Percentiles rank a stretch among this genome's conserved stretches.
Evolutionary conservation across 2,329 filamentous ascomycete genomes (phyloP).

Genomic region (Sporothrix phasma): DNA sequence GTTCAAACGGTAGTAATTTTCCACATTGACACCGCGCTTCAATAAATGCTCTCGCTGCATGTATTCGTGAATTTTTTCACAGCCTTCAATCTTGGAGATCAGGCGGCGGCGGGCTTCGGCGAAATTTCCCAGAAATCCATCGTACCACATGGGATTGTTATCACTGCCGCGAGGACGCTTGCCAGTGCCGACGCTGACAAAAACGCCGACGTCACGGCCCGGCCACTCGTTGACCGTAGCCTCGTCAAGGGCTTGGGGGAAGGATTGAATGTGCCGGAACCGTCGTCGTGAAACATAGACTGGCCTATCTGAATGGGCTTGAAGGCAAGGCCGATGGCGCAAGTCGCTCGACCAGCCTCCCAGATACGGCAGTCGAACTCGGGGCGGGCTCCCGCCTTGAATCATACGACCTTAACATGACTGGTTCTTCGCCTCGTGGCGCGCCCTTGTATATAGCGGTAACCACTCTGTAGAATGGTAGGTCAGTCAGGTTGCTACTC

Average conservation of each 20-base stretch:
- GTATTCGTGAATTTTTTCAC: conserved; percentile 77
- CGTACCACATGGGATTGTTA: conserved; percentile 78
- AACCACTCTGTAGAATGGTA: conserved; percentile 53
- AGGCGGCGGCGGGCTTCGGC: conserved; percentile 78
- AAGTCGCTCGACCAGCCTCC: conserved; percentile 93
- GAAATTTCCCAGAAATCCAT: conserved; percentile 85
- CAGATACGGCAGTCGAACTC: conserved; percentile 94
- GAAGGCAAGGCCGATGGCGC: conserved; percentile 82
- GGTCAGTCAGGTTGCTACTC: background rate
- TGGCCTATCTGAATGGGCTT: conserved; percentile 93
- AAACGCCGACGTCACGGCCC: conserved; percentile 81
- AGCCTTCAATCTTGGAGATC: conserved; percentile 89
- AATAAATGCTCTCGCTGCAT: conserved; percentile 73
- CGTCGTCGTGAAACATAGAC: conserved; percentile 88
- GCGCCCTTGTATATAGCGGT: conserved; percentile 87
- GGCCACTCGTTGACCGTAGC: conserved; percentile 91
- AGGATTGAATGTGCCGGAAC: conserved; percentile 84
- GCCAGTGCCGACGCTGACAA: conserved; percentile 90
- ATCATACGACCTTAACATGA: conserved; percentile 84
- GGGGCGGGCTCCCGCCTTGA: conserved; percentile 83
- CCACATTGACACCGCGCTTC: conserved; percentile 68
- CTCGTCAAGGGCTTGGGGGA: conserved; percentile 80
- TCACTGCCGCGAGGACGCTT: conserved; percentile 60
- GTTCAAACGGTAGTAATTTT: conserved; percentile 94
- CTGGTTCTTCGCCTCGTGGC: conserved; percentile 53